These are phyloP conservation scores for Penicillium fuscoglaucum DNA, from an alignment of 2,329 filamentous ascomycete genomes.

Conservation along the genomic window DNA sequence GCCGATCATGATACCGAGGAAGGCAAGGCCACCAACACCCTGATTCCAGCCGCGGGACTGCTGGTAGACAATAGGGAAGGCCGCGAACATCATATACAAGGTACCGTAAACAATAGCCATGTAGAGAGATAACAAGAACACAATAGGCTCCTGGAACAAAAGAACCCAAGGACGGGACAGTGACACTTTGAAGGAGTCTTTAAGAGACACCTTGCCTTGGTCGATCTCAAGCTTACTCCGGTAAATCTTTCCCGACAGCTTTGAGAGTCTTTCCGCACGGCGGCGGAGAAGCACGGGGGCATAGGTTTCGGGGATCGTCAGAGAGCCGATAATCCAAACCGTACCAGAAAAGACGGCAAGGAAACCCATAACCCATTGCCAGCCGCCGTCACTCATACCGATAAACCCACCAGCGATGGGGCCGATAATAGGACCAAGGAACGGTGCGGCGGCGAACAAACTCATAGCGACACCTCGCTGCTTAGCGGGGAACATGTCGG, in stretches of 20 bases:
- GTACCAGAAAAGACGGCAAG: conserved; percentile 31
- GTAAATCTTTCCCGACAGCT: conserved; percentile 29
- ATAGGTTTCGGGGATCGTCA: conserved; percentile 34
- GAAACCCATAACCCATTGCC: conserved; percentile 33
- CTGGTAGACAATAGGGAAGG: conserved; percentile 35
- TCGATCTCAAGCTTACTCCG: conserved; percentile 30
- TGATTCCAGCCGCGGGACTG: conserved; percentile 31
- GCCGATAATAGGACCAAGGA: conserved; percentile 50
- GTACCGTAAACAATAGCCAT: conserved; percentile 34
- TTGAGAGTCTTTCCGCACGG: conserved; percentile 28
- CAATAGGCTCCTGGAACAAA: conserved; percentile 34
- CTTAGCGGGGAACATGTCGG: conserved; percentile 57
- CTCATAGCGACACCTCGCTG: conserved; percentile 59
- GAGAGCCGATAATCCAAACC: conserved; percentile 28
- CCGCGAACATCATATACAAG: conserved; percentile 34
- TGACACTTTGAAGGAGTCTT: conserved; percentile 26
- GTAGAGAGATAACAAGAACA: conserved; percentile 33
- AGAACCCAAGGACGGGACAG: conserved; percentile 33
- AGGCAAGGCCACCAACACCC: conserved; percentile 29
- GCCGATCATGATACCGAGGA: conserved; percentile 36
- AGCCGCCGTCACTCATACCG: conserved; percentile 31
- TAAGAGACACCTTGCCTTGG: conserved; percentile 23
- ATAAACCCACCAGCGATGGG: conserved; percentile 35
- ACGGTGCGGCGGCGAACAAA: conserved; percentile 66
- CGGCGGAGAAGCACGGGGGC: conserved; percentile 32